These are phyloP conservation scores for Fusarium pseudonygamai DNA, from an alignment of 2,329 filamentous ascomycete genomes.

Conservation along the genomic window DNA sequence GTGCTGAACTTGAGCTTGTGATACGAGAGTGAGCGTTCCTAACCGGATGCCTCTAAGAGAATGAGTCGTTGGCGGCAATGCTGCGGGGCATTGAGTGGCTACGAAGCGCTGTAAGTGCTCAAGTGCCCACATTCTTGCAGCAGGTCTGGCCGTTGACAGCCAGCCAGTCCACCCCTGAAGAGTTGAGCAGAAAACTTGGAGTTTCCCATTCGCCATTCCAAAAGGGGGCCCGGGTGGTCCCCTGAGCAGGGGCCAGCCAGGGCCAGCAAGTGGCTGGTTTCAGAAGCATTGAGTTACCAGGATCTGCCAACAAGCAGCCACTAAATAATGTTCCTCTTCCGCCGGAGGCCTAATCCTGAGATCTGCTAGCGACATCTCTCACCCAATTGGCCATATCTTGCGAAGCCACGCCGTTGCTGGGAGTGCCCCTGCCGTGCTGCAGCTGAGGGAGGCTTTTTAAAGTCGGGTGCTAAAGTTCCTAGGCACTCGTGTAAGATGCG, in stretches of 20 bases:
- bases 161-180: constrained; percentile 18
- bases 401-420: constrained; percentile 24
- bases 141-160: constrained; percentile 27
- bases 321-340: constrained; percentile 23
- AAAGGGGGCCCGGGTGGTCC: constrained; percentile 20
- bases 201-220: constrained; percentile 18
- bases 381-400: constrained; percentile 33
- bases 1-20: constrained; percentile 14
- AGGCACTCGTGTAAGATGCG: neutral
- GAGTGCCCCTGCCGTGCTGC: constrained; percentile 27
- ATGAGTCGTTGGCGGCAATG: constrained; percentile 32
- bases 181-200: constrained; percentile 23
- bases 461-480: neutral
- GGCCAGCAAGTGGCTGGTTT: constrained; percentile 40
- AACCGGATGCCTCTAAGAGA: constrained; percentile 38
- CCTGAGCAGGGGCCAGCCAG: constrained; percentile 30
- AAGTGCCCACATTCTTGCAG: constrained; percentile 13
- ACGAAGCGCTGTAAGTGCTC: constrained; percentile 25
- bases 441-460: neutral
- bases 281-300: constrained; percentile 32
- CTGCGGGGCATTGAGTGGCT: constrained; percentile 37
- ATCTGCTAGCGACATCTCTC: constrained; percentile 33
- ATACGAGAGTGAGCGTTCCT: constrained; percentile 20
- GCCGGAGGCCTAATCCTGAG: constrained; percentile 31
- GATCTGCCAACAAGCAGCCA: constrained; percentile 30